Percentiles rank a stretch among this genome's conserved stretches.
Conservation (phyloP, 1,284 basidiomycete genomes). For the Trichosporon sp. region DNA sequence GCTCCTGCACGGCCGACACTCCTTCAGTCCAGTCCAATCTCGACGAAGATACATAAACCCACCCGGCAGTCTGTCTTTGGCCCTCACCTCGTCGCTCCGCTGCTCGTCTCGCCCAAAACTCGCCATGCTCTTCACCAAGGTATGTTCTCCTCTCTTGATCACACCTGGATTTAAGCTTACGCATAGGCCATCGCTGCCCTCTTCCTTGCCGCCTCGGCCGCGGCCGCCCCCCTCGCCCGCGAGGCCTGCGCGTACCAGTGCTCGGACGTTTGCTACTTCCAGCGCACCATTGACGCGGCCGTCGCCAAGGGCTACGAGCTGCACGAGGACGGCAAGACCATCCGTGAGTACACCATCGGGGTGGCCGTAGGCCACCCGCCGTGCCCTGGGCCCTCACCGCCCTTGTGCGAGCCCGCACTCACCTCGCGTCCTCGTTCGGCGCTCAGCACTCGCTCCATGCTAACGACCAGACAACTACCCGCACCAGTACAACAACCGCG, state of each 20-base stretch:
- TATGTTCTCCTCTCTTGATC: background rate
- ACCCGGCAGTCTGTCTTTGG: too few species aligned
- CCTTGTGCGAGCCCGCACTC: too few species aligned
- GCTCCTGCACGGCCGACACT: too few species aligned
- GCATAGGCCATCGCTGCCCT: background rate
- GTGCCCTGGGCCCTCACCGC: too few species aligned
- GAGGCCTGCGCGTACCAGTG: constrained; percentile 18
- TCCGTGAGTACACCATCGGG: background rate
- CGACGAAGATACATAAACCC: too few species aligned
- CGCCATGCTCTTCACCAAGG: constrained; percentile 14
- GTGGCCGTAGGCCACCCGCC: background rate
- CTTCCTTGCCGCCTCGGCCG: constrained; percentile 11
- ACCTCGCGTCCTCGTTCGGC: background rate
- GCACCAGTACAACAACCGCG: constrained; percentile 4
- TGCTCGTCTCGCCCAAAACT: background rate
- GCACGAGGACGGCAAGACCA: background rate
- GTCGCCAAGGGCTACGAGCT: constrained; percentile 12
- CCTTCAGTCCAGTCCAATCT: too few species aligned
- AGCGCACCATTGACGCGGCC: constrained; percentile 8
- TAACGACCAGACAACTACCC: constrained; percentile 8
- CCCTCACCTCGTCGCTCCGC: too few species aligned
- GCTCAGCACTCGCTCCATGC: background rate
- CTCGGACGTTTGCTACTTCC: constrained; percentile 12
- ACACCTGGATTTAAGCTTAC: background rate
- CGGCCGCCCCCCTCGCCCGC: background rate